Base-by-base conservation (phyloP, 2,329 filamentous ascomycete species). In the Magnaporthiopsis incrustans region DNA sequence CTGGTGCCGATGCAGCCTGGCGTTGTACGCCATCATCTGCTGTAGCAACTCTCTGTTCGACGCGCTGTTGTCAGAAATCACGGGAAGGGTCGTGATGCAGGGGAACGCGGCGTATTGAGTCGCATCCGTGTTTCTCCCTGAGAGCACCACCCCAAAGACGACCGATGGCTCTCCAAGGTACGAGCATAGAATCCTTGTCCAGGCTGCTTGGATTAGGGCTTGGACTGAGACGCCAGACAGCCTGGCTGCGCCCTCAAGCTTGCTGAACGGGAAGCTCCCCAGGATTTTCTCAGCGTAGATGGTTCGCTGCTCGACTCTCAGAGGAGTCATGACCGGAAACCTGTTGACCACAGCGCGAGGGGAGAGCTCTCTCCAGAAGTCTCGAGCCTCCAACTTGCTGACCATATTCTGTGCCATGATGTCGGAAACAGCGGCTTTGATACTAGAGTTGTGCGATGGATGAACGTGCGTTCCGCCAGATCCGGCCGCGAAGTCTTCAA, bases 121-220 rank as follows among this genome's bases (percentile, higher is more conserved):
- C n/a, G 81, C 77, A 4, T 88, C 81, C 0, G 81, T 81, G 4
- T 82, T 86, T 44, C 92, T 81, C 1, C 92, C 92, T 11, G 93
- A 93, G 10, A 97, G 79, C 0, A 93, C 90, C 18, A 90, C 81
- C 0, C 93, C 94, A 72, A 95, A 96, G 0, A 88, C 88, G 0
- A 95, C 87, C 7, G 82, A 82, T 3, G 77, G 71, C 71, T 97
- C 92, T 1, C 92, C 92, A 18, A 88, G 82, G 70, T 97, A 97
- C 0, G 87, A 84, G 0, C 89, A 82, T 0, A 97, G 79, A 0
- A 97, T 71, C 10, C 86, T 81, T 2, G 89, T 82, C 93, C 93
- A 97, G 2, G 90, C 85, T 3, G 87, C 88, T 73, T 96, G 89
- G 0, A 91, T 83, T 1, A 86, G 82, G 4, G 89, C 87, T 74